Evolutionary conservation across 306 rosid genomes (phyloP).

Genomic region (Benincasa hispida): DNA sequence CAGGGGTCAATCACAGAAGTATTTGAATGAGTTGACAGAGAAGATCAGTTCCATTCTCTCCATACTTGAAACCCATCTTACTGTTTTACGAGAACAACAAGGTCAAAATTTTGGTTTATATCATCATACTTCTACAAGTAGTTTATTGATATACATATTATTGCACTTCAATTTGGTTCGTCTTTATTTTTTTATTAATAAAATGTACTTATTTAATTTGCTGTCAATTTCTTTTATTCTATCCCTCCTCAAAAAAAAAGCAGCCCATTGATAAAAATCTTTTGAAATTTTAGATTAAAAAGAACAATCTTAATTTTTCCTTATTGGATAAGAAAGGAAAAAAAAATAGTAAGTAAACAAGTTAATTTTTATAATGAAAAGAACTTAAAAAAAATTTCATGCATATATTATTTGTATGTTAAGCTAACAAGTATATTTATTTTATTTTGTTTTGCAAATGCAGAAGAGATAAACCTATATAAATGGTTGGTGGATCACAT

Average conservation of each 20-base stretch:
- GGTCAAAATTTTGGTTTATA: background rate
- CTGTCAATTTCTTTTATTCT: too few relatives aligned
- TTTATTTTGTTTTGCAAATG: background rate
- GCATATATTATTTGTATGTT: background rate
- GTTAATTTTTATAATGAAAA: too few relatives aligned
- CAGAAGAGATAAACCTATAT: background rate
- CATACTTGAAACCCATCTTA: background rate
- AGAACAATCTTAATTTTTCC: too few relatives aligned
- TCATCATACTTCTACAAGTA: background rate
- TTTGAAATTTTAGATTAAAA: too few relatives aligned
- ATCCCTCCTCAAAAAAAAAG: too few relatives aligned
- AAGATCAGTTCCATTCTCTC: background rate
- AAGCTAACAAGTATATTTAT: background rate
- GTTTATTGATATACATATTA: background rate
- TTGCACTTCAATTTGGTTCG: background rate
- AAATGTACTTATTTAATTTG: too few relatives aligned
- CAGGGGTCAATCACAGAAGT: conserved; percentile 3
- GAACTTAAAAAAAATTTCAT: too few relatives aligned
- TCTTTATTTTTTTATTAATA: too few relatives aligned
- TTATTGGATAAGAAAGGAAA: too few relatives aligned
- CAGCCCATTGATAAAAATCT: too few relatives aligned
- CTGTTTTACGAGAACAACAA: background rate
- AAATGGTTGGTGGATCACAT: conserved; percentile 1
- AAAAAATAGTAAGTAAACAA: too few relatives aligned
- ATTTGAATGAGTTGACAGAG: conserved; percentile 1